Evolutionary conservation across 192 early-diverging fungal genomes (phyloP).

Genomic region (Chytriomyces sp.): DNA sequence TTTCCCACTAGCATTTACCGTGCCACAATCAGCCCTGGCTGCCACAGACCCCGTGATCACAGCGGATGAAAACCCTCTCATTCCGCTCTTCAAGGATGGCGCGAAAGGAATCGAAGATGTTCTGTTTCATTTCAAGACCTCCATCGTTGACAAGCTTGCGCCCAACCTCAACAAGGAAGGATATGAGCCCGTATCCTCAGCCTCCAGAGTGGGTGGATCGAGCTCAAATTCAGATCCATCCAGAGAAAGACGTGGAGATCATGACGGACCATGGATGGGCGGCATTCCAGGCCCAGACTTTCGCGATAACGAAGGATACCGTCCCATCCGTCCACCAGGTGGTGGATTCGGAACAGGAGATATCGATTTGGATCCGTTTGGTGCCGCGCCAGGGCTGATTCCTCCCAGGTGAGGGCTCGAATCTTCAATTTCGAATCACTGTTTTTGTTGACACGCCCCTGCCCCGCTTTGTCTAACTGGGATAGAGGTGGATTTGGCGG

Average conservation of each 20-base stretch:
- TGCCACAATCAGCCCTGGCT: background rate
- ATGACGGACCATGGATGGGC: background rate
- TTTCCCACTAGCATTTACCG: slow-evolving; percentile 34
- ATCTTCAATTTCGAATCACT: slow-evolving; percentile 9
- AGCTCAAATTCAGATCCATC: background rate
- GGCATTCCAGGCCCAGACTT: slow-evolving; percentile 1
- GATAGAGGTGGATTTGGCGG: slow-evolving; percentile 43
- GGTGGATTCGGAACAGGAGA: slow-evolving; percentile 61
- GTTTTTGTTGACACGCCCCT: no score
- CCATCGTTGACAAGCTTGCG: slow-evolving; percentile 67
- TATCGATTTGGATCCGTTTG: slow-evolving; percentile 73
- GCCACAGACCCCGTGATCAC: background rate
- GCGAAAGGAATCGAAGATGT: slow-evolving; percentile 59
- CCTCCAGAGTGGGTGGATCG: background rate
- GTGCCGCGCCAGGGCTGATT: slow-evolving; percentile 46
- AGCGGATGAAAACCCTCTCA: slow-evolving; percentile 14
- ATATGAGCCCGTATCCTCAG: slow-evolving; percentile 46
- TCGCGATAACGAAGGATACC: background rate
- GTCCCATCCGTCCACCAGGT: slow-evolving; percentile 42
- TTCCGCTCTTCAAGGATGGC: slow-evolving; percentile 10
- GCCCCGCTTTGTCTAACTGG: no score
- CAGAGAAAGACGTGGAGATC: slow-evolving; percentile 1
- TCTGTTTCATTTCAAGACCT: slow-evolving; percentile 60
- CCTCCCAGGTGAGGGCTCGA: slow-evolving; percentile 43
- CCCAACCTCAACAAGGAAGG: slow-evolving; percentile 73